Base-by-base conservation (phyloP, 768 basidiomycete species). In the Lentinula sp. region DNA sequence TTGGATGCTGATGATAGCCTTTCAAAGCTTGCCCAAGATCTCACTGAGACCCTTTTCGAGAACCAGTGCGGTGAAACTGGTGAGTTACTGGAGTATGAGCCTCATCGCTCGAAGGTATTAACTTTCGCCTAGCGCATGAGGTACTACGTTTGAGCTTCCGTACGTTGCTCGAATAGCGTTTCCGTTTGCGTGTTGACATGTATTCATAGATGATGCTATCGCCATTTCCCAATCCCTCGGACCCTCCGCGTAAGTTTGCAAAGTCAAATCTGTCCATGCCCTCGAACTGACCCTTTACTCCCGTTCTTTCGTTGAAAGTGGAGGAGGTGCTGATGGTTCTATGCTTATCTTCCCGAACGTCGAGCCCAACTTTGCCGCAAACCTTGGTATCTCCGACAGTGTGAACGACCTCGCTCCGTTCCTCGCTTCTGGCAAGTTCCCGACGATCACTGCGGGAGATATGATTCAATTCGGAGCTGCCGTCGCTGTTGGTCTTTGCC, bases 401-500 rank as follows among this genome's bases (percentile, higher is more conserved):
- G 67, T 72, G 6, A 60, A 66, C 50, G 40, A 62, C 42, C 57
- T 61, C 10, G 43, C 46, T 4, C 55, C 51, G 9, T 59, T 66
- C 49, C 43, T 64, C 16, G 37, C 43, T 37, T 52, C 50, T 1
- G 50, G 59, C 37, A 60, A 60, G 15, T 60, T 28, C 28, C 59
- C 48, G 28, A 60, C 16, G 23, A 50, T 52, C 50, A 60, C 48
- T 9, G 59, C 48, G 10, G 50, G 48, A 4, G 48, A 50, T 40
- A 51, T 50, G 48, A 74, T 74, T 53, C 74, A 74, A 56, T 72
- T 76, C 48, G 73, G 72, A 23, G 72, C 69, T 48, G 71, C 70
- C 7, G 71, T 77, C 35, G 74, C 68, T 50, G 63, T 74, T 4
- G 66, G 68, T 52, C 76, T 75, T 65, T 78, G 77, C 62, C 70